These are phyloP conservation scores for Leccinum subgranulosum DNA, from an alignment of 768 basidiomycete species.

Conservation along the genomic window DNA sequence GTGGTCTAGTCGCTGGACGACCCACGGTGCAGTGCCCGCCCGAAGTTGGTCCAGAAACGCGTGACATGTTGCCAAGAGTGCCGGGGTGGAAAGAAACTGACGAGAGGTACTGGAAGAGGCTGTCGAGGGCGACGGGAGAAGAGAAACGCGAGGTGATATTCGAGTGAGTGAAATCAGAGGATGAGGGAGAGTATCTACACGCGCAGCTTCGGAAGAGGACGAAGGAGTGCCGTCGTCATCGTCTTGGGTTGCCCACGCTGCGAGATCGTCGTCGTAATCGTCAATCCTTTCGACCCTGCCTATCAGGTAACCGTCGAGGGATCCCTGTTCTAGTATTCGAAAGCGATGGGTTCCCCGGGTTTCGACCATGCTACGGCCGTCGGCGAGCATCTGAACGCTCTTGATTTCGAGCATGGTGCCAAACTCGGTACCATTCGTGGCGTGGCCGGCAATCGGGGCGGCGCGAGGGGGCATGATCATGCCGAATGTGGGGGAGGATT, in stretches of 20 bases:
- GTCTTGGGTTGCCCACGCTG: slow-evolving; percentile 23
- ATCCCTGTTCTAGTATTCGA: slow-evolving; percentile 78
- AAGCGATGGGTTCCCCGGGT: slow-evolving; percentile 72
- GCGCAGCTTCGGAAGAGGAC: slow-evolving; percentile 10
- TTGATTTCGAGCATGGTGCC: slow-evolving; percentile 94
- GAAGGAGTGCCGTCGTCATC: slow-evolving; percentile 1
- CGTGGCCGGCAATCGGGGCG: slow-evolving; percentile 23
- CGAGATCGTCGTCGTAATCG: slow-evolving; percentile 35
- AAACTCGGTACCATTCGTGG: slow-evolving; percentile 46
- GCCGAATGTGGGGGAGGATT: slow-evolving; percentile 75
- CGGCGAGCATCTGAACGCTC: slow-evolving; percentile 80
- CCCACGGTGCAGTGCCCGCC: slow-evolving; percentile 85
- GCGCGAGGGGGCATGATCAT: slow-evolving; percentile 78
- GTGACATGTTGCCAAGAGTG: slow-evolving; percentile 52
- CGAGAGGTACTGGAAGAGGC: not conserved
- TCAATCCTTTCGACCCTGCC: slow-evolving; percentile 67
- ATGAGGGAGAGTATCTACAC: slow-evolving; percentile 4
- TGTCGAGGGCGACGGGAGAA: slow-evolving; percentile 4
- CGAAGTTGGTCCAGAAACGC: slow-evolving; percentile 59
- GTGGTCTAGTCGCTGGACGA: slow-evolving; percentile 79
- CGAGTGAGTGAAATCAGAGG: slow-evolving; percentile 17
- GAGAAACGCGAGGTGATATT: slow-evolving; percentile 11
- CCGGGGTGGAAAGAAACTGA: slow-evolving; percentile 18
- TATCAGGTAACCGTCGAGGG: slow-evolving; percentile 87
- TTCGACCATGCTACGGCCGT: slow-evolving; percentile 87